A percentile compares a stretch with the other conserved stretches of the same genome.
Conservation (phyloP, 192 early-diverging fungal genomes). For the Fimicolochytrium jonesii region DNA sequence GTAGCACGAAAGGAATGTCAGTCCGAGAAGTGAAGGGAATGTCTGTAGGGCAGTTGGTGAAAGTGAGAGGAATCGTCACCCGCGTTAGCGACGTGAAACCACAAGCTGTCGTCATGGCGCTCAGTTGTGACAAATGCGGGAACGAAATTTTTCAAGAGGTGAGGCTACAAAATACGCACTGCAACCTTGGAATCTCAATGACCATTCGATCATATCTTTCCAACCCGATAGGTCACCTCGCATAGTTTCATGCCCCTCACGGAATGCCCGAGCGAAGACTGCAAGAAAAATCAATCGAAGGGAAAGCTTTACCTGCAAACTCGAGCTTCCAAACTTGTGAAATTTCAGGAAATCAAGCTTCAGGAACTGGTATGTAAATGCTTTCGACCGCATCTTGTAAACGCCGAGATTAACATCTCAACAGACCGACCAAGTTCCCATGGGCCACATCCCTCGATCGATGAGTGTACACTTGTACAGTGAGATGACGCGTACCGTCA, state of each 20-base stretch:
- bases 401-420: too few species aligned
- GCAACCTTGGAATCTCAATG: too few species aligned
- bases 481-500: slow-evolving; percentile 69
- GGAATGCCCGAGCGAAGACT: slow-evolving; percentile 75
- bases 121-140: slow-evolving; percentile 91
- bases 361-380: slow-evolving; percentile 76
- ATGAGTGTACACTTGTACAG: slow-evolving; percentile 92
- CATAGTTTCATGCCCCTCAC: slow-evolving; percentile 66
- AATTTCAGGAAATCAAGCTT: slow-evolving; percentile 94
- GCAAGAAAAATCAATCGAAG: slow-evolving; percentile 72
- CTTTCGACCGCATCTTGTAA: too few species aligned
- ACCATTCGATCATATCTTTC: too few species aligned
- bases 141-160: slow-evolving; percentile 95
- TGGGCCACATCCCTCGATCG: slow-evolving; percentile 94
- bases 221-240: slow-evolving; percentile 28
- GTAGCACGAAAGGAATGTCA: slow-evolving; percentile 58
- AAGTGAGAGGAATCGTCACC: slow-evolving; percentile 88
- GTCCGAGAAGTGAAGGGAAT: slow-evolving; percentile 83
- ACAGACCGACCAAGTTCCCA: slow-evolving; percentile 95
- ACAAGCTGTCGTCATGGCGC: slow-evolving; percentile 78
- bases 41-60: slow-evolving; percentile 79
- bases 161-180: too few species aligned
- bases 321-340: slow-evolving; percentile 84
- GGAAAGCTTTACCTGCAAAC: slow-evolving; percentile 89
- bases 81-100: slow-evolving; percentile 93